Base-by-base conservation (phyloP, 371 early-diverging fungal genomes). In the Mortierella sp. region DNA sequence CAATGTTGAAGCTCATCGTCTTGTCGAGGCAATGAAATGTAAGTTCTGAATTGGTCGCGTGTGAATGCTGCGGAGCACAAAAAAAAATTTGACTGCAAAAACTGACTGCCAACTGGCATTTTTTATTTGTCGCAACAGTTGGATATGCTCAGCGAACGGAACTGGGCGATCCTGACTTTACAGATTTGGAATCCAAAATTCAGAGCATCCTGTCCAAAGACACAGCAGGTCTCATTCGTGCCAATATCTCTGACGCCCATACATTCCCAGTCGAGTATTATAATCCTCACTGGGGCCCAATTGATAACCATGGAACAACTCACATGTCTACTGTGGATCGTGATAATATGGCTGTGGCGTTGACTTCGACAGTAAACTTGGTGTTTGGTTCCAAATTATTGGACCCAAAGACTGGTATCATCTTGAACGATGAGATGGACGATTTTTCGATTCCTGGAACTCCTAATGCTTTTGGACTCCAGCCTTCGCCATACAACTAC, bases 371-470 rank as follows among this genome's bases (percentile, higher is more conserved):
- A 0, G 89, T 98, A 35, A 98, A 99, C 86, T 84, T 98, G 19
- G 79, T 92, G 28, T 99, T 98, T 88, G 99, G 99, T 2, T 93
- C 97, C 0, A 93, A 92, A 32, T 72, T 99, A 26, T 90, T 99
- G 92, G 97, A 99, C 84, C 90, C 90, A 4, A 85, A 68, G n/a
- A 98, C 99, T 0, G 99, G 99, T 26, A 88, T 99, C 26, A 92
- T 99, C 37, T 87, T 99, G 37, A 99, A 99, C 85, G 91, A 99
- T 82, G 91, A 98, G 76, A 98, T 99, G 94, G 99, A 99, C 83
- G 99, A 99, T 75, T 99, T 99, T 77, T 93, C 94, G 43, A 95
- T 96, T 34, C 96, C 97, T 32, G 92, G 93, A 51, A 75, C 83
- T 13, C 88, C 94, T 10, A 97, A 98, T 77, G 83, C 85, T 10